A percentile compares a stretch with the other conserved stretches of the same genome.
These are phyloP conservation scores for Penicillium italicum DNA, from an alignment of 2,329 filamentous ascomycete species.

Conservation along the genomic window DNA sequence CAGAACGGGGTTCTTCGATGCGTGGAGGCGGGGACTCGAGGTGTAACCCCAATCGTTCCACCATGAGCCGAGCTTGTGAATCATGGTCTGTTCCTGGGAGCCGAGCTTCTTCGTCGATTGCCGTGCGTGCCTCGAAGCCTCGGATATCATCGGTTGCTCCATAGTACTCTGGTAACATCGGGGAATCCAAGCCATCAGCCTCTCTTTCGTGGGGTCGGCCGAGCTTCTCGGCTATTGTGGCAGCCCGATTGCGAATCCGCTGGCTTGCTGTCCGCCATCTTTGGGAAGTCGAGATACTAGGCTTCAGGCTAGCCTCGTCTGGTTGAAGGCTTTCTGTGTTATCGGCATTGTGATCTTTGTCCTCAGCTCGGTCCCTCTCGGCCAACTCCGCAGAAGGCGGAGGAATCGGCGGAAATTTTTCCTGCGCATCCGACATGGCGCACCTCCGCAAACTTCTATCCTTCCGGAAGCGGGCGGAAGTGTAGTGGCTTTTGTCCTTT, in stretches of 20 bases:
- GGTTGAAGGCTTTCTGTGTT: neutral
- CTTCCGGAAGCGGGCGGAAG: neutral
- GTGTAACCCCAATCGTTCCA: conserved; percentile 18
- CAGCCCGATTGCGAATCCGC: conserved; percentile 17
- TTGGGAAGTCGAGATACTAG: conserved; percentile 4
- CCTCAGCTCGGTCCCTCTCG: neutral
- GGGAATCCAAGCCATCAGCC: conserved; percentile 22
- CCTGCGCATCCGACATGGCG: conserved; percentile 11
- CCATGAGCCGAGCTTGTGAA: conserved; percentile 21
- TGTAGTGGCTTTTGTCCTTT: neutral
- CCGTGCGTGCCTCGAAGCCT: conserved; percentile 19
- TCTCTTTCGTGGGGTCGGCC: conserved; percentile 23
- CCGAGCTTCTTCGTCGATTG: conserved; percentile 18
- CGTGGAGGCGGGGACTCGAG: neutral
- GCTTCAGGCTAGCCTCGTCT: conserved; percentile 11
- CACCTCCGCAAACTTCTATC: neutral
- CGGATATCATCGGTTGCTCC: conserved; percentile 24
- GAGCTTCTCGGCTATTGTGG: conserved; percentile 20
- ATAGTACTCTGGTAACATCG: conserved; percentile 20
- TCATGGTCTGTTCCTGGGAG: conserved; percentile 11
- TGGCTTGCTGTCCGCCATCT: conserved; percentile 23
- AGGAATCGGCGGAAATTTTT: conserved; percentile 8
- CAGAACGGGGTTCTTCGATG: conserved; percentile 15
- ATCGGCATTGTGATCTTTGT: neutral
- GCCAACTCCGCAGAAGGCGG: conserved; percentile 4